These are phyloP conservation scores for Gymnopilus dilepis DNA, from an alignment of 768 basidiomycete species.

Conservation along the genomic window DNA sequence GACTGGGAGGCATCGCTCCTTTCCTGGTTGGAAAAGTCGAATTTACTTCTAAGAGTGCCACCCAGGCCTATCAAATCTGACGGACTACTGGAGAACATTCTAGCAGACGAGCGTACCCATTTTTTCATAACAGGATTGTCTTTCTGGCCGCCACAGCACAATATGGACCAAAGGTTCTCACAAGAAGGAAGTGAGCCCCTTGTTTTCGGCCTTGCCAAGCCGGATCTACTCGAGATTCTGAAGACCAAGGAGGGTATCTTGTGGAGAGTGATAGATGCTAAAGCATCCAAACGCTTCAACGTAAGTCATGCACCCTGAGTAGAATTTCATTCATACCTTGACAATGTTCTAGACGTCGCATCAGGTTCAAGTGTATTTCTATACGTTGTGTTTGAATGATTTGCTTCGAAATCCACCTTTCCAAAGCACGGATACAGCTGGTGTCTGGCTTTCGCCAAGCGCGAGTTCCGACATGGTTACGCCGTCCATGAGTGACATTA, in stretches of 20 bases:
- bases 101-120: conserved; percentile 46
- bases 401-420: conserved; percentile 42
- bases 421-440: conserved; percentile 39
- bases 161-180: conserved; percentile 38
- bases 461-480: conserved; percentile 37
- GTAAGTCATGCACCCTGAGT: conserved; percentile 33
- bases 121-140: conserved; percentile 51
- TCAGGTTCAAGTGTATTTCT: conserved; percentile 59
- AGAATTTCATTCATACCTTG: neutral
- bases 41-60: conserved; percentile 48
- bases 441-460: conserved; percentile 52
- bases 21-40: conserved; percentile 44
- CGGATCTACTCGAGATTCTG: conserved; percentile 52
- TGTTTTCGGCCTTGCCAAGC: conserved; percentile 51
- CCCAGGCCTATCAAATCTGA: conserved; percentile 38
- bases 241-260: conserved; percentile 35
- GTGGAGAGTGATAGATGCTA: conserved; percentile 58
- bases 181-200: conserved; percentile 38
- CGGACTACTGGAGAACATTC: conserved; percentile 45
- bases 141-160: conserved; percentile 46
- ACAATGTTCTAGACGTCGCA: conserved; percentile 47
- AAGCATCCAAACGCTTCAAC: conserved; percentile 52
- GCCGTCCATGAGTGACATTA: conserved; percentile 46
- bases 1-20: conserved; percentile 50
- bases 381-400: conserved; percentile 47